Percentiles rank a stretch among this genome's conserved stretches.
Conservation (phyloP, 768 basidiomycete genomes). For the Termitomyces sp. region DNA sequence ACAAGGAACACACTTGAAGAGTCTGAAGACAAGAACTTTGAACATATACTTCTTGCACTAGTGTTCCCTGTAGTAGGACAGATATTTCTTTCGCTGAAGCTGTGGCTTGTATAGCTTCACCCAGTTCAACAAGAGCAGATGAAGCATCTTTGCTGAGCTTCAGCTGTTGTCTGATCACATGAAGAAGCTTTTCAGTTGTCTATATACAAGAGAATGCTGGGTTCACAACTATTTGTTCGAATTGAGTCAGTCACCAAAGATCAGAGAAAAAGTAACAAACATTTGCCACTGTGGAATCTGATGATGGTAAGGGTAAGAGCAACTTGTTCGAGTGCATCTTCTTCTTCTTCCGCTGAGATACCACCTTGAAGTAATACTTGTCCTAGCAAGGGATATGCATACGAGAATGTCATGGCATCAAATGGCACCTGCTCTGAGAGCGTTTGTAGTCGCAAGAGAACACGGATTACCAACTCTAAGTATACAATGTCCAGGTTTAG, state of each 20-base stretch:
- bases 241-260: slow-evolving; percentile 3
- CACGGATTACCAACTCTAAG: slow-evolving; percentile 81
- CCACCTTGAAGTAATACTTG: slow-evolving; percentile 71
- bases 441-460: slow-evolving; percentile 79
- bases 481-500: not conserved
- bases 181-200: slow-evolving; percentile 66
- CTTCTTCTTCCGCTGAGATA: slow-evolving; percentile 58
- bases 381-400: slow-evolving; percentile 70
- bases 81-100: slow-evolving; percentile 61
- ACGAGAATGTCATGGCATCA: slow-evolving; percentile 83
- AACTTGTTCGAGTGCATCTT: slow-evolving; percentile 76
- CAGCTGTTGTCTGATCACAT: slow-evolving; percentile 73
- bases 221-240: slow-evolving; percentile 52
- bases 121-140: slow-evolving; percentile 74
- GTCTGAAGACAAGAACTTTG: slow-evolving; percentile 89
- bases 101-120: slow-evolving; percentile 67
- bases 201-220: slow-evolving; percentile 68
- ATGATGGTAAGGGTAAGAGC: slow-evolving; percentile 69
- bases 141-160: slow-evolving; percentile 82
- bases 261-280: slow-evolving; percentile 39
- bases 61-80: slow-evolving; percentile 67
- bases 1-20: slow-evolving; percentile 57
- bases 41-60: slow-evolving; percentile 85
- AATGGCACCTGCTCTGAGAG: slow-evolving; percentile 80
- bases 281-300: slow-evolving; percentile 69